Base-by-base conservation (phyloP, 768 basidiomycete genomes). In the Mycena maculata region DNA sequence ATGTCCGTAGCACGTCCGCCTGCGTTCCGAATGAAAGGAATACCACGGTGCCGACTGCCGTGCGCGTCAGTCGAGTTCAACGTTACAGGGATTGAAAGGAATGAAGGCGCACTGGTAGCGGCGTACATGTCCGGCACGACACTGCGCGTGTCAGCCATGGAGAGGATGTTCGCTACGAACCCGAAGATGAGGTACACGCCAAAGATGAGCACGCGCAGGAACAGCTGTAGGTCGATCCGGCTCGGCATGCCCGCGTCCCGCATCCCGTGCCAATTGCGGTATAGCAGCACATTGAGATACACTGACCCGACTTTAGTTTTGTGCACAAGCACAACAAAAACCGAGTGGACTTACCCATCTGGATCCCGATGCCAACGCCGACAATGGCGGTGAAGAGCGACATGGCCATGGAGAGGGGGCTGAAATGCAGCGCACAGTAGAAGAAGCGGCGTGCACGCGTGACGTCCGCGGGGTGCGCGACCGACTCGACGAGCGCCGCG, bases 11-110 rank as follows among this genome's bases (percentile, higher is more conserved):
- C 20, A 81, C 76, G 60, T 80, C 80, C 77, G 73, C 62, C 74
- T 82, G 81, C 25, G 79, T 78, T 6, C 79, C 80, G 63, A 81
- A 82, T 6, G 81, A 73, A 11, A 82, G 69, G 60, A 82, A 77
- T 4, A 81, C 67, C n/a, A 73, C 77, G 11, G 77, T 73, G 16
- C 81, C 81, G 49, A 77, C 79, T 82, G 39, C 16, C 22, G 20
- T 44, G 42, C 60, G 30, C 33, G 38, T 59, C 27, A 48, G 42
- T n/a, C n/a, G 50, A 36, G 33, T 36, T 33, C 28, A 13, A 28
- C 25, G 30, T 4, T n/a, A 47, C 23, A n/a, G n/a, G n/a, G n/a
- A n/a, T 9, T 28, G 38, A 27, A 18, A n/a, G 16, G 33, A n/a
- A n/a, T n/a, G n/a, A 49, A 30, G 18, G 48, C 71, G 48, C 60